These are phyloP conservation scores for Apophysomyces sp. DNA, from an alignment of 371 early-diverging fungal species.

Conservation along the genomic window DNA sequence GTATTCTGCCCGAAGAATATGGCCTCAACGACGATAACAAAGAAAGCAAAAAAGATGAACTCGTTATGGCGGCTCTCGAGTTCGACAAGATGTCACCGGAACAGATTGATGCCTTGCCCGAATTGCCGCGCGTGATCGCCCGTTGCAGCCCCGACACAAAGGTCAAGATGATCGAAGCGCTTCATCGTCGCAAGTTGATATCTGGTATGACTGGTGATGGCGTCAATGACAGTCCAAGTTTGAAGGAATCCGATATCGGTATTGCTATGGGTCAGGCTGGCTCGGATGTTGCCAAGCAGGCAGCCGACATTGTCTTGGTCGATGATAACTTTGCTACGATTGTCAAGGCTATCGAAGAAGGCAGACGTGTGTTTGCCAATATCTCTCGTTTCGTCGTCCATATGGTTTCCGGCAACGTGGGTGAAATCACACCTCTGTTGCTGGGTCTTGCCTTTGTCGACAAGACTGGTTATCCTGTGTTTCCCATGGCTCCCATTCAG, in stretches of 20 bases:
- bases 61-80: constrained; percentile 84
- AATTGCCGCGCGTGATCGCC: constrained; percentile 92
- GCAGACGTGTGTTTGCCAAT: constrained; percentile 88
- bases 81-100: constrained; percentile 84
- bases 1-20: constrained; percentile 69
- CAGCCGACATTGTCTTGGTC: constrained; percentile 87
- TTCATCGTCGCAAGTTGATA: constrained; percentile 78
- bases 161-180: constrained; percentile 92
- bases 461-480: constrained; percentile 55
- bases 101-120: constrained; percentile 69
- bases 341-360: constrained; percentile 80
- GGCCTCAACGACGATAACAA: constrained; percentile 18
- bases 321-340: constrained; percentile 90
- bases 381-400: constrained; percentile 91
- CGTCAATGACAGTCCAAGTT: constrained; percentile 90
- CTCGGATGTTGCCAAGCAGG: constrained; percentile 91
- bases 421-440: constrained; percentile 67
- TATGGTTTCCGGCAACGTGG: constrained; percentile 85
- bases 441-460: constrained; percentile 73
- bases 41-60: constrained; percentile 25
- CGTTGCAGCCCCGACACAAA: constrained; percentile 96
- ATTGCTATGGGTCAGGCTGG: constrained; percentile 92
- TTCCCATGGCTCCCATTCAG: constrained; percentile 77
- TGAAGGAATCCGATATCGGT: constrained; percentile 91
- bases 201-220: constrained; percentile 91